Conservation (phyloP, 2,329 filamentous ascomycete species). For the Venturia effusa region DNA sequence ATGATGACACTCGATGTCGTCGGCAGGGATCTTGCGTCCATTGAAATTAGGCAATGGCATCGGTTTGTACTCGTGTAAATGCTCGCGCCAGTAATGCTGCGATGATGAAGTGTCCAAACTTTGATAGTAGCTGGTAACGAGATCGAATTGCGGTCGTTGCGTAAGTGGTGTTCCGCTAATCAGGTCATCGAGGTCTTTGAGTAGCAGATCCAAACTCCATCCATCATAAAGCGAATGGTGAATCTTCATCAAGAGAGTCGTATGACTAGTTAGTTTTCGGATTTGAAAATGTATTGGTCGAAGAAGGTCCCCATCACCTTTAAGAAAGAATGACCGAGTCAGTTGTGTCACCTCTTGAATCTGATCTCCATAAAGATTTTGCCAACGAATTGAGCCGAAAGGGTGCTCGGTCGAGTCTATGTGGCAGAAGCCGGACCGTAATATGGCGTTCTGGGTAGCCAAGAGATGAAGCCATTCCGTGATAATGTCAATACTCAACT, state of each 20-base stretch:
- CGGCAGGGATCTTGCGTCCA: not conserved
- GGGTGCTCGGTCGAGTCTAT: constrained; percentile 31
- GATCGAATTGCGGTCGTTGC: not conserved
- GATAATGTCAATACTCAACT: constrained; percentile 30
- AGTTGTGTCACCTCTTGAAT: constrained; percentile 33
- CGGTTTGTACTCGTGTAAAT: constrained; percentile 9
- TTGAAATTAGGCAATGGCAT: constrained; percentile 11
- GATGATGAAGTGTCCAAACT: not conserved
- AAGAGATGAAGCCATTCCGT: constrained; percentile 20
- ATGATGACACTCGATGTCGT: not conserved
- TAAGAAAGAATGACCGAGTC: constrained; percentile 29
- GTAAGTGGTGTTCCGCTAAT: not conserved
- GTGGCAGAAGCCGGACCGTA: constrained; percentile 65
- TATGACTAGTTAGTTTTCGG: constrained; percentile 14
- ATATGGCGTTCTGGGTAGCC: constrained; percentile 45
- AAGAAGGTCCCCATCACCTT: constrained; percentile 33
- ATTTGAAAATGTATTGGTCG: constrained; percentile 56
- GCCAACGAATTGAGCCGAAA: constrained; percentile 57
- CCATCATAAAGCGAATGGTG: constrained; percentile 87
- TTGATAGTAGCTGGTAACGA: constrained; percentile 6
- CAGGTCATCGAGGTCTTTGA: constrained; percentile 49
- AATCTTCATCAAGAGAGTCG: constrained; percentile 43
- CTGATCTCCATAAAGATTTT: constrained; percentile 32
- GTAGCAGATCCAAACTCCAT: constrained; percentile 75
- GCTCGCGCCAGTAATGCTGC: constrained; percentile 12